phyloP scores from a whole-genome alignment of 2,329 filamentous ascomycete species.

The Lachnellula arida region DNA sequence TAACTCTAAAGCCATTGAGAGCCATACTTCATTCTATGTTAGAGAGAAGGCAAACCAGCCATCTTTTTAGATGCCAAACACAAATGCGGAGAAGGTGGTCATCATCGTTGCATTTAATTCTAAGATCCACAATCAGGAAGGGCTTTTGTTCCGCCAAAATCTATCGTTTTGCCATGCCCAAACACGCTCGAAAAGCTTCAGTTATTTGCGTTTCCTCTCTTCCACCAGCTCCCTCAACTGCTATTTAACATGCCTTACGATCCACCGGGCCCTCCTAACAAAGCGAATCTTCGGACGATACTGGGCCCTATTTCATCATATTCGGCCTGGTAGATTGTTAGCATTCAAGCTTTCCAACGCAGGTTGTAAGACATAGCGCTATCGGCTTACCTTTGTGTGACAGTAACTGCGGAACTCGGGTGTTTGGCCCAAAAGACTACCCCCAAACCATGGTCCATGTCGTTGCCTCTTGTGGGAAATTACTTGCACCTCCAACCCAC shows the following conservation, averaged over 20 bases:
- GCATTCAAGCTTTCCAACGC: not conserved
- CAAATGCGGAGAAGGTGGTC: not conserved
- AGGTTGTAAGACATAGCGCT: not conserved
- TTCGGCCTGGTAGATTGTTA: slow-evolving; percentile 10
- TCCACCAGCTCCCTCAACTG: not conserved
- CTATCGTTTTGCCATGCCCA: slow-evolving; percentile 2
- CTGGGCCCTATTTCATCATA: slow-evolving; percentile 26
- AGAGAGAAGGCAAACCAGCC: not conserved
- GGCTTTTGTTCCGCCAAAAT: slow-evolving; percentile 9
- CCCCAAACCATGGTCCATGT: slow-evolving; percentile 98
- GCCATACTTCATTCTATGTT: too few species aligned
- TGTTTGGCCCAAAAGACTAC: slow-evolving; percentile 91
- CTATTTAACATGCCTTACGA: slow-evolving; percentile 41
- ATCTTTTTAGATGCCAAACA: not conserved
- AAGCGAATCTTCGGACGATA: slow-evolving; percentile 90
- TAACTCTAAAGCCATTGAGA: too few species aligned
- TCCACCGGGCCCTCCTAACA: slow-evolving; percentile 86
- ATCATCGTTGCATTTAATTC: slow-evolving; percentile 7
- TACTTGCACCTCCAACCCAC: slow-evolving; percentile 92
- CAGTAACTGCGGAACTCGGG: slow-evolving; percentile 98
- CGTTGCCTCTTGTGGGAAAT: slow-evolving; percentile 96
- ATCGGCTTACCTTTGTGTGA: slow-evolving; percentile 65
- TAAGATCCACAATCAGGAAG: slow-evolving; percentile 4
- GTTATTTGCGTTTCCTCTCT: not conserved
- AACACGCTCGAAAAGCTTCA: not conserved